These are phyloP conservation scores for Pholiota conissans DNA, from an alignment of 768 basidiomycete species.

Conservation along the genomic window DNA sequence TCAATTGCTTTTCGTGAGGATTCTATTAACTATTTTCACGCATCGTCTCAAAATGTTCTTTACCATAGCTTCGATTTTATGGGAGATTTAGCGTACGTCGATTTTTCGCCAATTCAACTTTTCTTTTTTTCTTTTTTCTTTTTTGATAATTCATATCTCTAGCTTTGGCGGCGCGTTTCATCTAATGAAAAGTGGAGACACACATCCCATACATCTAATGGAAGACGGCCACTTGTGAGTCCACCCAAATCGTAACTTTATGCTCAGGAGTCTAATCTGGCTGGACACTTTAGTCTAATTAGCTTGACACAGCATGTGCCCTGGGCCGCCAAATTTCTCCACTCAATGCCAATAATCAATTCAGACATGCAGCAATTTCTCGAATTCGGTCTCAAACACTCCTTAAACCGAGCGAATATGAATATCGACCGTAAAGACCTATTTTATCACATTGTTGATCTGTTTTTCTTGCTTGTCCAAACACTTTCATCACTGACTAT, in stretches of 20 bases:
- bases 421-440: constrained; percentile 22
- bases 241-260: neutral
- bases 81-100: constrained; percentile 34
- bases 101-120: too few relatives aligned
- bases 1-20: constrained; percentile 30
- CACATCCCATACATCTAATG: constrained; percentile 18
- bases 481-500: neutral
- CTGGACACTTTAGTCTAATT: constrained; percentile 7
- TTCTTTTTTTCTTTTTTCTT: too few relatives aligned
- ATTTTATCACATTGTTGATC: constrained; percentile 25
- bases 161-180: constrained; percentile 31
- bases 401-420: constrained; percentile 14
- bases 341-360: constrained; percentile 6
- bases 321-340: constrained; percentile 12
- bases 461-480: neutral
- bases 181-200: constrained; percentile 26
- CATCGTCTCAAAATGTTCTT: neutral
- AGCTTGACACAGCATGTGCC: constrained; percentile 21
- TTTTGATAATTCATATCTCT: neutral
- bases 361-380: constrained; percentile 9
- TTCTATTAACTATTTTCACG: neutral
- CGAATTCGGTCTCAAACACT: constrained; percentile 13
- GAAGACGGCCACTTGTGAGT: constrained; percentile 18
- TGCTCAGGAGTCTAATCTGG: neutral
- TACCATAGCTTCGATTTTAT: constrained; percentile 31